These are phyloP conservation scores for Pestalotiopsis sp. DNA, from an alignment of 2,329 filamentous ascomycete species.

Conservation along the genomic window DNA sequence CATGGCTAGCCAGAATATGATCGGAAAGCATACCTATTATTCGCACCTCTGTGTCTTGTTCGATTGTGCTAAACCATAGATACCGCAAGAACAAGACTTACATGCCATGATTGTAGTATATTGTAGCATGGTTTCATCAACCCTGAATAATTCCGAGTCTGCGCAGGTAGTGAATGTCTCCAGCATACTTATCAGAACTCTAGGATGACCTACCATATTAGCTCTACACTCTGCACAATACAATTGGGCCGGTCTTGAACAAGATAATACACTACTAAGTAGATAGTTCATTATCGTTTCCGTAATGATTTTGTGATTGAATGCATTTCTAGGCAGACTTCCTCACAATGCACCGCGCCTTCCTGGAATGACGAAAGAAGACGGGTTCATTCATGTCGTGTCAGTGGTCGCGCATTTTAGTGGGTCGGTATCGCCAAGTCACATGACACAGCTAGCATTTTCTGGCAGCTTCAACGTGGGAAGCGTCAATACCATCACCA, in stretches of 20 bases:
- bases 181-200: no score
- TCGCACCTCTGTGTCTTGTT: not conserved
- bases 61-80: no score
- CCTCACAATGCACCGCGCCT: not conserved
- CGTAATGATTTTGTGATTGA: not conserved
- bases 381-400: not conserved
- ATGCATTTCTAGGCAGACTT: not conserved
- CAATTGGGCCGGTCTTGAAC: no score
- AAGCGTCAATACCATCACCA: slow-evolving; percentile 6
- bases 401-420: not conserved
- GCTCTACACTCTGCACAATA: no score
- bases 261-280: no score
- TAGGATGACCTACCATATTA: no score
- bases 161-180: no score
- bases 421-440: slow-evolving; percentile 12
- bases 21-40: not conserved
- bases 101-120: no score
- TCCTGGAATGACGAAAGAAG: not conserved
- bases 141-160: no score
- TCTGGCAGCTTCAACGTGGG: not conserved
- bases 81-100: no score
- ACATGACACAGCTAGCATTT: slow-evolving; percentile 17
- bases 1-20: no score
- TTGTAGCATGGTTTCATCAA: no score
- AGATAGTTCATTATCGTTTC: not conserved